Conservation (phyloP, 1,139 yeast genomes). For the Scheffersomyces lignicola region DNA sequence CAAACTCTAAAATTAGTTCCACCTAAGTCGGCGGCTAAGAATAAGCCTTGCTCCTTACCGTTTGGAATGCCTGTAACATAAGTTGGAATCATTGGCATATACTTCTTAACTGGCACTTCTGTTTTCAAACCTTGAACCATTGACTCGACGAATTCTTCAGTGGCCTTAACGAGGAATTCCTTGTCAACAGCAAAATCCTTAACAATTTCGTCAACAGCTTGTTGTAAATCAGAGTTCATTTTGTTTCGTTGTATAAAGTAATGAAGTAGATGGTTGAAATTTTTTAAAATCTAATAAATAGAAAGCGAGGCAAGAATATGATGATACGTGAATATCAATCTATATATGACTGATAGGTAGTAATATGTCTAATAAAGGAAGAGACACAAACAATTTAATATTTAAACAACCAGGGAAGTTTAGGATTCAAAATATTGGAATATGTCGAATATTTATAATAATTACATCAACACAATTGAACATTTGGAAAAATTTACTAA, state of each 20-base stretch:
- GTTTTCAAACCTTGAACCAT: slow-evolving; percentile 60
- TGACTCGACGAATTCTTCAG: slow-evolving; percentile 61
- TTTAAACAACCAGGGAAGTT: too few species aligned
- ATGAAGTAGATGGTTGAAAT: not conserved
- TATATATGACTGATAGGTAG: too few species aligned
- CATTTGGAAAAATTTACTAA: too few species aligned
- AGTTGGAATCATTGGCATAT: slow-evolving; percentile 88
- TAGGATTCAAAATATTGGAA: too few species aligned
- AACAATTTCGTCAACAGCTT: slow-evolving; percentile 48
- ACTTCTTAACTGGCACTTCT: slow-evolving; percentile 37
- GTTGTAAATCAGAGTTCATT: slow-evolving; percentile 32
- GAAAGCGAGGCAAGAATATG: not conserved
- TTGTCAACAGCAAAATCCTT: slow-evolving; percentile 55
- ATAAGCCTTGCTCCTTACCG: slow-evolving; percentile 78
- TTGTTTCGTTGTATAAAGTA: not conserved
- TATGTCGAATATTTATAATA: too few species aligned
- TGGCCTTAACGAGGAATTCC: slow-evolving; percentile 55
- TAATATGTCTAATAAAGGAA: too few species aligned
- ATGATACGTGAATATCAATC: too few species aligned
- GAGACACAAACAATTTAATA: too few species aligned
- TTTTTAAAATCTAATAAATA: not conserved
- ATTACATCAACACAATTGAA: too few species aligned
- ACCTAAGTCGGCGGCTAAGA: slow-evolving; percentile 82
- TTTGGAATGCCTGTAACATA: slow-evolving; percentile 78
- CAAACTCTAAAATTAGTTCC: slow-evolving; percentile 91